These are phyloP conservation scores for Fusarium sp. DNA, from an alignment of 2,329 filamentous ascomycete species.

Conservation along the genomic window DNA sequence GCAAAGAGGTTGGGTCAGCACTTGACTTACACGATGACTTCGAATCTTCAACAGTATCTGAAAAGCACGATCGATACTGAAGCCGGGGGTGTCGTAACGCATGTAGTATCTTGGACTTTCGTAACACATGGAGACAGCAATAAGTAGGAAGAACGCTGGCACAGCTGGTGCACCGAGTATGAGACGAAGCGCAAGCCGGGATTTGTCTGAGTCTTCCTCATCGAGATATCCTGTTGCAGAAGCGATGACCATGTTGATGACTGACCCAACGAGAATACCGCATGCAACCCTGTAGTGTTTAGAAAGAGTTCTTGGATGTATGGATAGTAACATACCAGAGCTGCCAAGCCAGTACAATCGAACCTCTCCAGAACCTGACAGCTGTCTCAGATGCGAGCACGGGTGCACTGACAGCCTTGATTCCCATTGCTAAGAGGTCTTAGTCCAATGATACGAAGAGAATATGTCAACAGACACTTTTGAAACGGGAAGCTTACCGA, in stretches of 20 bases:
- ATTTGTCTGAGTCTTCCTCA: fast-evolving
- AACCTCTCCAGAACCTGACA: background rate
- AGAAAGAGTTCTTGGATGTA: background rate
- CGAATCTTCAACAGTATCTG: background rate
- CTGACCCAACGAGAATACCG: background rate
- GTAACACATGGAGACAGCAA: background rate
- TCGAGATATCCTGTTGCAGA: background rate
- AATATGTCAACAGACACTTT: fast-evolving
- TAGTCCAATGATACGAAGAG: background rate
- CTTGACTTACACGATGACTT: background rate
- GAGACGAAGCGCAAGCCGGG: background rate
- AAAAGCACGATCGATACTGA: background rate
- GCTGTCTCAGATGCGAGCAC: background rate
- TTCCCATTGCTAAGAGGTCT: background rate
- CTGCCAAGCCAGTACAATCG: background rate
- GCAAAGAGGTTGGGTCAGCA: too few species aligned
- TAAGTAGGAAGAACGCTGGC: background rate
- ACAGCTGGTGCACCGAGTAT: background rate
- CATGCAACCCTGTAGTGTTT: background rate
- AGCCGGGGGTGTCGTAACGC: background rate
- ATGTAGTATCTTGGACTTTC: slow-evolving; percentile 4
- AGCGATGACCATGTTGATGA: background rate
- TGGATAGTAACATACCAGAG: background rate
- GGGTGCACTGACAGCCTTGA: background rate
- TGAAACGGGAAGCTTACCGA: background rate